phyloP scores from a whole-genome alignment of 2,329 filamentous ascomycete genomes.

The Ambrosiella xylebori region DNA sequence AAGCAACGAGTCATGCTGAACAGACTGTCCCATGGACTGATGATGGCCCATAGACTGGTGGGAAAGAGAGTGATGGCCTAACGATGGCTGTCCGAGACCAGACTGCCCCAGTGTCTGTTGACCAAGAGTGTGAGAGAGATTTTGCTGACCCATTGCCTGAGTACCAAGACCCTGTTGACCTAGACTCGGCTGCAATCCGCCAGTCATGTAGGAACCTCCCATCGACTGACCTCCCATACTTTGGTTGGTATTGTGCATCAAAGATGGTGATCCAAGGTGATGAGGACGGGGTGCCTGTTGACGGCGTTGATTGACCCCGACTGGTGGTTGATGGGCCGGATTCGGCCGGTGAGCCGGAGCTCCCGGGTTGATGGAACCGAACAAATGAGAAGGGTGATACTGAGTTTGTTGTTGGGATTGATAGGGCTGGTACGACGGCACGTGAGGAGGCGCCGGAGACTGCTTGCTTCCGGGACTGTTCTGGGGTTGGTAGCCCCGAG shows the following conservation, averaged over 20 bases:
- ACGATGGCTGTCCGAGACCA: slow-evolving; percentile 10
- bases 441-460: slow-evolving; percentile 36
- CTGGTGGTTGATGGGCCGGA: slow-evolving; percentile 28
- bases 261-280: slow-evolving; percentile 21
- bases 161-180: slow-evolving; percentile 17
- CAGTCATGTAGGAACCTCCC: slow-evolving; percentile 16
- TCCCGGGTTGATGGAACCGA: slow-evolving; percentile 28
- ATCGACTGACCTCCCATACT: slow-evolving; percentile 14
- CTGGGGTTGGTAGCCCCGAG: slow-evolving; percentile 19
- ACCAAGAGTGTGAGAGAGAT: slow-evolving; percentile 13
- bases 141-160: slow-evolving; percentile 18
- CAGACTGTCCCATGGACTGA: slow-evolving; percentile 20
- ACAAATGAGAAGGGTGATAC: slow-evolving; percentile 36
- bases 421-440: slow-evolving; percentile 39
- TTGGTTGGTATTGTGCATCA: slow-evolving; percentile 16
- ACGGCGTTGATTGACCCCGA: slow-evolving; percentile 26
- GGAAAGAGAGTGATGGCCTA: slow-evolving; percentile 4
- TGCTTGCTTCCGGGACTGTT: slow-evolving; percentile 36
- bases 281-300: slow-evolving; percentile 19
- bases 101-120: slow-evolving; percentile 15
- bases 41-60: slow-evolving; percentile 9
- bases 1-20: slow-evolving; percentile 26
- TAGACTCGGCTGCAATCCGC: slow-evolving; percentile 18
- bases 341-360: slow-evolving; percentile 27
- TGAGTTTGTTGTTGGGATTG: slow-evolving; percentile 31